Evolutionary conservation across 2,329 filamentous ascomycete genomes (phyloP).

Genomic region (Ceratocystiopsis brevicomis): DNA sequence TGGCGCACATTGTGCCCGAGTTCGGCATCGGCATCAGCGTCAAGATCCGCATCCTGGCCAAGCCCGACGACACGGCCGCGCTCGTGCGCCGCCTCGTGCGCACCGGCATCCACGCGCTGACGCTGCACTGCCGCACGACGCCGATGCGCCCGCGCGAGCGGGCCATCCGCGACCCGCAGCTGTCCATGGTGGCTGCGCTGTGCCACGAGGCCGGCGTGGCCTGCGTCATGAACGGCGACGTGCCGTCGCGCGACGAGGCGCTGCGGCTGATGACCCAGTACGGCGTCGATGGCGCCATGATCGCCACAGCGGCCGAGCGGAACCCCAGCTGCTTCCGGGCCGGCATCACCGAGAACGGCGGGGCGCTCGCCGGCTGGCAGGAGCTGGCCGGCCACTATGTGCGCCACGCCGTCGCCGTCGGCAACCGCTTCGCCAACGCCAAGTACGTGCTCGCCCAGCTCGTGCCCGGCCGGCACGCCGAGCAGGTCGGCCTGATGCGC

Average conservation of each 20-base stretch:
- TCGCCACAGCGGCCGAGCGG: constrained; percentile 77
- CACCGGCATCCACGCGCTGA: constrained; percentile 83
- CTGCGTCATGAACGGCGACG: constrained; percentile 91
- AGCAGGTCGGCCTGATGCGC: constrained; percentile 40
- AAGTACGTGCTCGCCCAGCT: constrained; percentile 79
- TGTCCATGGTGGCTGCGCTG: constrained; percentile 64
- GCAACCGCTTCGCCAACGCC: constrained; percentile 82
- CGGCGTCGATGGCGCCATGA: constrained; percentile 90
- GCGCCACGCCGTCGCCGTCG: constrained; percentile 49
- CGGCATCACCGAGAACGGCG: constrained; percentile 51
- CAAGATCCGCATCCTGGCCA: constrained; percentile 80
- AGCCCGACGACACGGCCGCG: constrained; percentile 51
- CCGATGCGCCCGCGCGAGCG: constrained; percentile 84
- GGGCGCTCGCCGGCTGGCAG: constrained; percentile 51
- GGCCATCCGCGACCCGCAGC: constrained; percentile 59
- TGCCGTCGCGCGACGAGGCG: constrained; percentile 55
- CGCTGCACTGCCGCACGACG: constrained; percentile 87
- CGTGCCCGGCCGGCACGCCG: constrained; percentile 58
- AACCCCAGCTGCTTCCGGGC: constrained; percentile 77
- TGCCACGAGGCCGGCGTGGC: constrained; percentile 76
- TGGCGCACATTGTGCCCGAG: constrained; percentile 55
- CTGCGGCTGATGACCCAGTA: constrained; percentile 54
- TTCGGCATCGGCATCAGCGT: constrained; percentile 88
- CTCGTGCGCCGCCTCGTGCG: constrained; percentile 61
- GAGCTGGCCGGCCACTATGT: constrained; percentile 65